A percentile compares a stretch with the other conserved stretches of the same genome.
Evolutionary conservation across 306 rosid species (phyloP).

Genomic region (Geum urbanum): DNA sequence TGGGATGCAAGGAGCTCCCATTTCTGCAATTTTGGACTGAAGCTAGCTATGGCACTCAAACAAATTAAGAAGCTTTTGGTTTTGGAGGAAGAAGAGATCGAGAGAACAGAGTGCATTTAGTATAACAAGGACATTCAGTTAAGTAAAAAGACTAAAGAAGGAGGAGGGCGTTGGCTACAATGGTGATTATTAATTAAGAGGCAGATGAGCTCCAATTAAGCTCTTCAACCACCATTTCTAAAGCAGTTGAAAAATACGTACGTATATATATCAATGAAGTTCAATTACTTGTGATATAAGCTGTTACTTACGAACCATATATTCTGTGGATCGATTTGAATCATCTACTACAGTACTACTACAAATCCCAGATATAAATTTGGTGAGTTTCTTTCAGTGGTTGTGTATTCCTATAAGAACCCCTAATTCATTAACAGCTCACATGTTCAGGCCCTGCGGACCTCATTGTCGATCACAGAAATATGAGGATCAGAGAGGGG

Average conservation of each 20-base stretch:
- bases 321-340: conserved; percentile 4
- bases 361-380: background rate
- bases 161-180: background rate
- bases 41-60: background rate
- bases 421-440: background rate
- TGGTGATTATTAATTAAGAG: background rate
- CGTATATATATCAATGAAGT: no score
- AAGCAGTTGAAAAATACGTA: background rate
- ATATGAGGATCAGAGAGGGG: conserved; percentile 8
- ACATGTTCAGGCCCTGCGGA: conserved; percentile 3
- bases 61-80: background rate
- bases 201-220: background rate
- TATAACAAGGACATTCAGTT: background rate
- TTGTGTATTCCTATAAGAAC: background rate
- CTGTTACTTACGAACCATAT: background rate
- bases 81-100: background rate
- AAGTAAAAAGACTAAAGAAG: background rate
- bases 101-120: background rate
- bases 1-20: conserved; percentile 60
- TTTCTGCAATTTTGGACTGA: conserved; percentile 50
- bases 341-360: background rate
- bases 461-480: background rate
- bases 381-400: conserved; percentile 4
- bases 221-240: conserved; percentile 2
- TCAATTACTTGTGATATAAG: background rate